Conservation (phyloP, 2,329 filamentous ascomycete genomes). For the Microsporum audouinii region DNA sequence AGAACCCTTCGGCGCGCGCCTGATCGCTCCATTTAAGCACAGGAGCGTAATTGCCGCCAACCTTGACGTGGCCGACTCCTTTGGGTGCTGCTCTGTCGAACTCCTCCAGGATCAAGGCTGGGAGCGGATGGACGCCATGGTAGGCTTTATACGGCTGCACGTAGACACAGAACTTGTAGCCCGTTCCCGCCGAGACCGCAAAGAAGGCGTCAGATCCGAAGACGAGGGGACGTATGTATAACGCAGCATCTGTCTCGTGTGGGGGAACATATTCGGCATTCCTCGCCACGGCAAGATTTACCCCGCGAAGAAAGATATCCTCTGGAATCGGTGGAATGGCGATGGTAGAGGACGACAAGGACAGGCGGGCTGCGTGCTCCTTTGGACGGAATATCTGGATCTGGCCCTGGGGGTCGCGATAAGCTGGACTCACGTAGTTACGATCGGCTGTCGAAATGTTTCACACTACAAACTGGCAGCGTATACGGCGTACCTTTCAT, state of each 20-base stretch:
- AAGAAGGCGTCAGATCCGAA: constrained; percentile 23
- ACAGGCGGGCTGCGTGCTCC: constrained; percentile 23
- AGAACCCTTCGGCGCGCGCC: constrained; percentile 23
- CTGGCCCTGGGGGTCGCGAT: constrained; percentile 14
- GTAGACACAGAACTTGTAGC: constrained; percentile 25
- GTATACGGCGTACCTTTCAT: constrained; percentile 29
- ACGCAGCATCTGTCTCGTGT: constrained; percentile 19
- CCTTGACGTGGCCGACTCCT: constrained; percentile 25
- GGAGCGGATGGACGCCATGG: constrained; percentile 18
- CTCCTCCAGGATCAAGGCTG: constrained; percentile 25
- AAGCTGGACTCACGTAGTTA: constrained; percentile 16
- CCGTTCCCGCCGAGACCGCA: constrained; percentile 16
- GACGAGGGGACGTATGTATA: constrained; percentile 28
- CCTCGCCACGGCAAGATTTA: constrained; percentile 18
- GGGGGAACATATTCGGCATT: constrained; percentile 23
- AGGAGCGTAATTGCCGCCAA: constrained; percentile 31
- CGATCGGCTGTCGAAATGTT: background rate
- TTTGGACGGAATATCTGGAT: constrained; percentile 25
- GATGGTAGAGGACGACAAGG: constrained; percentile 19
- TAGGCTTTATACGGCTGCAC: constrained; percentile 20
- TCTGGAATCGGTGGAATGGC: constrained; percentile 24
- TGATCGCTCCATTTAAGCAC: constrained; percentile 24
- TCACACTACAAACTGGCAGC: background rate
- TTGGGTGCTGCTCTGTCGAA: constrained; percentile 27
- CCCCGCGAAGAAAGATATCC: constrained; percentile 20